Base-by-base conservation (phyloP, 768 basidiomycete genomes). In the Phlebiopsis flavidoalba region DNA sequence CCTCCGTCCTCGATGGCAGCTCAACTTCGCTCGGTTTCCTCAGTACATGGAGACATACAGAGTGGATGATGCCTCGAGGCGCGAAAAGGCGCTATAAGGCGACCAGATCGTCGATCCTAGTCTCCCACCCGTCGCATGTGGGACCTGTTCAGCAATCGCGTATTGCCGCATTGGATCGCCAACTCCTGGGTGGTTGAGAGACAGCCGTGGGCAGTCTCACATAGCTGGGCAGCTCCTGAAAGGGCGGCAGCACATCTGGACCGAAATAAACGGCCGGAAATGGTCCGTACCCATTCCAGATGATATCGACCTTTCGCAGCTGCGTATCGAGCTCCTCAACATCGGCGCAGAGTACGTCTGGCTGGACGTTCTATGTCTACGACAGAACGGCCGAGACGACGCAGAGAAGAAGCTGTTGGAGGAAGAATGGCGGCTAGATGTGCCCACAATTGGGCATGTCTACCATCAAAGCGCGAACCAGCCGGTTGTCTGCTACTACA, bases 241-340 rank as follows among this genome's bases (percentile, higher is more conserved):
- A 50, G 17, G n/a, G n/a, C 31, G 59, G 4, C 59, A 53, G 10
- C n/a, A n/a, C 7, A 51, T 53, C 5, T n/a, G 15, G 36, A 60
- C 59, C 1, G 31, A 33, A 5, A 53, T 60, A 51, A 60, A 60
- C 26, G 36, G n/a, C 5, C 43, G 5, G 36, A 1, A 37, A 17
- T 60, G 59, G 59, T 50, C 49, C 8, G 59, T 60, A 17, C 59
- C 59, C 6, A 21, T 60, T 31, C 59, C 59, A 5, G 45, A n/a
- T 21, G 59, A 60, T 24, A 24, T 40, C 50, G 40, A 14, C 22
- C 59, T 60, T 6, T 50, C 53, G 6, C 59, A 48, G 19, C 15
- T 60, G 7, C 59, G 59, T 8, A 47, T 60, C 52, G 59, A 60
- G 51, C 59, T 60, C 1, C 24, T 60, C 21, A 60, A 60, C 26